Conservation (phyloP, 768 basidiomycete species). For the Pseudohyphozyma bogoriensis region DNA sequence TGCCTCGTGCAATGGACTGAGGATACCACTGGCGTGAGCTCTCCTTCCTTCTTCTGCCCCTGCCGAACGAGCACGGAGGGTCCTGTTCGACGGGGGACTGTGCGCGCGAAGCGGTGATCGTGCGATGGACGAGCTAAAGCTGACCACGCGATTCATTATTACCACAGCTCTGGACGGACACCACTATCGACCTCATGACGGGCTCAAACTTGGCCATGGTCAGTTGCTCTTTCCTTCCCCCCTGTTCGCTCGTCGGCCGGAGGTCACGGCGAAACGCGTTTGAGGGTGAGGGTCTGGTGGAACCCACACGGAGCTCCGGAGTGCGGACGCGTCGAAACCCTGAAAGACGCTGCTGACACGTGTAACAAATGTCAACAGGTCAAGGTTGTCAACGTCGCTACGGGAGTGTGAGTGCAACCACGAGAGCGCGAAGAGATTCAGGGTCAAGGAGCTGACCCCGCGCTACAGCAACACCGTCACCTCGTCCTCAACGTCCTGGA, state of each 20-base stretch:
- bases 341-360: no score
- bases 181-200: background rate
- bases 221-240: background rate
- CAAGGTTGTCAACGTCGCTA: background rate
- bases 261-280: background rate
- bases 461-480: no score
- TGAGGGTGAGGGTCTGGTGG: background rate
- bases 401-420: background rate
- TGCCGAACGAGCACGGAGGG: no score
- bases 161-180: constrained; percentile 20
- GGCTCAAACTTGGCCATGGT: constrained; percentile 1
- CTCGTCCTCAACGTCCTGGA: no score
- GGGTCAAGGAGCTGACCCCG: no score
- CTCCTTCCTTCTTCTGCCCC: background rate
- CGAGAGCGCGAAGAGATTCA: no score
- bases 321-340: background rate
- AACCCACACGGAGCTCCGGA: background rate
- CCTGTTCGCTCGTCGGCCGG: background rate
- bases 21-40: background rate
- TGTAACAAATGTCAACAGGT: no score
- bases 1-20: background rate
- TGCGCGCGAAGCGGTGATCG: background rate
- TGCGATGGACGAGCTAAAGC: background rate
- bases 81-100: no score
- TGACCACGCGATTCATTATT: background rate